A percentile compares a stretch with the other conserved stretches of the same genome.
Evolutionary conservation across 75 land plant genomes (phyloP).

Genomic region (Cunninghamia lanceolata): DNA sequence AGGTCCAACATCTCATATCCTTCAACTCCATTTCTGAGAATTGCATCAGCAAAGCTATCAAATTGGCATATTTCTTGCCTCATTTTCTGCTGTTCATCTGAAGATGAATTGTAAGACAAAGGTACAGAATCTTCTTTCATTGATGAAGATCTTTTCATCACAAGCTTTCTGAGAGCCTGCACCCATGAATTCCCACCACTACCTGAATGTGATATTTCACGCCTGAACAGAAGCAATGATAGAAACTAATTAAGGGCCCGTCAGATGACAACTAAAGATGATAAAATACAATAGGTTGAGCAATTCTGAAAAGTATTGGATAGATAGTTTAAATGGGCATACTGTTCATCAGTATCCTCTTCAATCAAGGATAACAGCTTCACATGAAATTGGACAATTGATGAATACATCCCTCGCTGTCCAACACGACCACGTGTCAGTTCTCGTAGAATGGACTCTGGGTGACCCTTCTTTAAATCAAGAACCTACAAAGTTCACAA

Average conservation of each 20-base stretch:
- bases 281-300: background rate
- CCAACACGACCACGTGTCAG: slow-evolving; percentile 31
- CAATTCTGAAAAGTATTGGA: background rate
- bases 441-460: slow-evolving; percentile 49
- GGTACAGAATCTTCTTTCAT: background rate
- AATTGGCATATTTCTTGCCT: background rate
- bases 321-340: slow-evolving; percentile 15
- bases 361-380: slow-evolving; percentile 39
- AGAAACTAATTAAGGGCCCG: background rate
- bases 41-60: slow-evolving; percentile 9
- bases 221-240: slow-evolving; percentile 5
- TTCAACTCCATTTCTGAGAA: slow-evolving; percentile 25
- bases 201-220: slow-evolving; percentile 17
- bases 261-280: background rate
- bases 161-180: slow-evolving; percentile 26
- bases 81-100: slow-evolving; percentile 14
- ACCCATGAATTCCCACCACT: slow-evolving; percentile 53
- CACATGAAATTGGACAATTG: slow-evolving; percentile 49
- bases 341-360: slow-evolving; percentile 43
- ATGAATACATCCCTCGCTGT: slow-evolving; percentile 35
- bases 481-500: slow-evolving; percentile 35
- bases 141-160: slow-evolving; percentile 16
- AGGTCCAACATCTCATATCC: slow-evolving; percentile 43
- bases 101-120: background rate
- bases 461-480: slow-evolving; percentile 42